phyloP scores from a whole-genome alignment of 305 asterid genomes.

The Solanum hybrid region DNA sequence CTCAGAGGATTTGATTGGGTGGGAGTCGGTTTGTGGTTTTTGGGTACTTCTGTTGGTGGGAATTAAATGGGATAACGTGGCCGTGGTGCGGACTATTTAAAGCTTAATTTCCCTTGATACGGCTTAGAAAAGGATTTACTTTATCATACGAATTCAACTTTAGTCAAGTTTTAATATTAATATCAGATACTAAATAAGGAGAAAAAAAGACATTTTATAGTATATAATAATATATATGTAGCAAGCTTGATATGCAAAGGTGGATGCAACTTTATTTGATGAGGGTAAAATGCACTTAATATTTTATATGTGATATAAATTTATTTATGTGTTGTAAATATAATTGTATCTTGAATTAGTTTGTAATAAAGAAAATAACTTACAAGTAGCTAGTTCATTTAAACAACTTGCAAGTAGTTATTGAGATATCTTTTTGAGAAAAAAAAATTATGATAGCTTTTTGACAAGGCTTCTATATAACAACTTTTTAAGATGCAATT shows the following conservation, averaged over 20 bases:
- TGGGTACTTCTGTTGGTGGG: not conserved
- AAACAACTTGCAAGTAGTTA: not conserved
- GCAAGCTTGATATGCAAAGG: not conserved
- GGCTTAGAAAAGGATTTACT: too few species aligned
- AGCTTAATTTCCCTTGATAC: too few species aligned
- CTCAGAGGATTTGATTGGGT: not conserved
- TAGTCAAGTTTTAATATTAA: too few species aligned
- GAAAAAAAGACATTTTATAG: not conserved
- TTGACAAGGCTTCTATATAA: not conserved
- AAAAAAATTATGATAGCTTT: not conserved
- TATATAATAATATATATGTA: not conserved
- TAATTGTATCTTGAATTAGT: not conserved
- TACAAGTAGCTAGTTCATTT: not conserved
- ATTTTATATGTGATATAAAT: not conserved
- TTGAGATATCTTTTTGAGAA: too few species aligned
- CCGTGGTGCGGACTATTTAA: not conserved
- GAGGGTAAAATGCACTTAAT: not conserved
- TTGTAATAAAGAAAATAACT: not conserved
- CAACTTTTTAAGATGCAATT: not conserved
- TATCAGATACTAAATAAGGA: fast-evolving
- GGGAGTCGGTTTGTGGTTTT: not conserved
- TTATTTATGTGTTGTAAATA: not conserved
- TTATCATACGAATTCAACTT: too few species aligned
- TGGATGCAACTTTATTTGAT: not conserved
- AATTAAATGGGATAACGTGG: not conserved